Conservation (phyloP, 2,329 filamentous ascomycete genomes). For the Hypoxylon sp. region DNA sequence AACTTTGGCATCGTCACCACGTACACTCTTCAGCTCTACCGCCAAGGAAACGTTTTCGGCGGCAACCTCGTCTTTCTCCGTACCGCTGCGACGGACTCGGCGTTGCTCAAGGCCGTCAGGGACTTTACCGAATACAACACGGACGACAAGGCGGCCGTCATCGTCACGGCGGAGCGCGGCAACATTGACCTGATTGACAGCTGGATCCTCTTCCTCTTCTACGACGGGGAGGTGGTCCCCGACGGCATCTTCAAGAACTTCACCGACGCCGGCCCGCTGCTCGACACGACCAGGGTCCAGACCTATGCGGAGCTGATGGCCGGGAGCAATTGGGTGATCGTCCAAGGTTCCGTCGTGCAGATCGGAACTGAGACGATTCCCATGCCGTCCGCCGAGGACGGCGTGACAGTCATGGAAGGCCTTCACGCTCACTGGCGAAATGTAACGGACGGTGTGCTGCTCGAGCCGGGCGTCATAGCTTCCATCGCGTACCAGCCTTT, state of each 20-base stretch:
- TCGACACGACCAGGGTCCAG: slow-evolving; percentile 56
- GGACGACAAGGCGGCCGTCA: slow-evolving; percentile 67
- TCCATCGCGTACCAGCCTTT: slow-evolving; percentile 52
- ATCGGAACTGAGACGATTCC: slow-evolving; percentile 51
- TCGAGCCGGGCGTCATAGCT: slow-evolving; percentile 43
- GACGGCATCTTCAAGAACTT: slow-evolving; percentile 64
- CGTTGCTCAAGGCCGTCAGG: slow-evolving; percentile 56
- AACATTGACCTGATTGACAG: slow-evolving; percentile 55
- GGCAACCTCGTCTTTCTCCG: slow-evolving; percentile 52
- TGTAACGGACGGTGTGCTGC: slow-evolving; percentile 37
- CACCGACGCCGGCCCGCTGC: slow-evolving; percentile 53
- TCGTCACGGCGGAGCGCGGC: slow-evolving; percentile 61
- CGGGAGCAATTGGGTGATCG: slow-evolving; percentile 52
- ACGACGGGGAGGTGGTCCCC: slow-evolving; percentile 63
- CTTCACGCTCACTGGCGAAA: slow-evolving; percentile 48
- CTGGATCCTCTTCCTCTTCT: slow-evolving; percentile 70
- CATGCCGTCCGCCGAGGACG: slow-evolving; percentile 41
- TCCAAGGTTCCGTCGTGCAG: slow-evolving; percentile 46
- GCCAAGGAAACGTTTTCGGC: slow-evolving; percentile 52
- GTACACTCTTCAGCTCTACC: slow-evolving; percentile 54
- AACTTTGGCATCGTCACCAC: slow-evolving; percentile 61
- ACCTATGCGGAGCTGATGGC: slow-evolving; percentile 57
- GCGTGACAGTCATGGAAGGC: slow-evolving; percentile 42
- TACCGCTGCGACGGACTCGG: slow-evolving; percentile 41
- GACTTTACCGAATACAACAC: slow-evolving; percentile 66